Base-by-base conservation (phyloP, 805 yeast genomes). In the Cyberlindnera mycetangii region DNA sequence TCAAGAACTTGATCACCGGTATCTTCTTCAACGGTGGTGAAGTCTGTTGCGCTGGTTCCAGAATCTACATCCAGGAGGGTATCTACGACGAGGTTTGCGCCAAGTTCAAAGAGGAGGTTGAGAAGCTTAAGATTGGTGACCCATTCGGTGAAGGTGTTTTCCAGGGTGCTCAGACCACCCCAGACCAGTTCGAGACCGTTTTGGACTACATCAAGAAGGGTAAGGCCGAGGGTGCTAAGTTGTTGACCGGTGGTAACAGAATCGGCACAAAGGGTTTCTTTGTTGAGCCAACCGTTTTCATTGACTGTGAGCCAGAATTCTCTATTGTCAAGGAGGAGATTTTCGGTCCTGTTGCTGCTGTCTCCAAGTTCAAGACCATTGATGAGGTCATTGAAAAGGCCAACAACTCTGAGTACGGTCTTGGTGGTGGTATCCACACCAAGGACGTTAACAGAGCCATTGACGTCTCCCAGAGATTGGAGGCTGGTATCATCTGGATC, bases 11-110 rank as follows among this genome's bases (percentile, higher is more conserved):
- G 58, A 65, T 78, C 47, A 60, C 71, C 31, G 83, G 83, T 71
- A 80, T 80, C 55, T 78, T 78, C 73, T 79, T 75, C 72, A 80
- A 80, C 70, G 73, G 81, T 51, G 85, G 85, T 71, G 85, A 80
- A 66, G 84, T 80, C 46, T 80, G 85, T 64, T 76, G 80, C 65
- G 85, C 85, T 35, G 84, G 85, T 62, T 78, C 85, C 44, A 76
- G 85, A 72, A 68, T 79, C 48, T 79, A 73, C 64, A 67, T 80
- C 54, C 85, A 80, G 65, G 83, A 75, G 52, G 81, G 71, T 39
- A 66, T 77, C 52, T 79, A 80, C 64, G 82, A 79, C 49, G 70
- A 71, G 51, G 67, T 79, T 37, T 58, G 76, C 33, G 66, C 65
- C 36, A 71, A 69, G 56, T 76, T 80, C 58, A 74, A 74, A 59